Percentiles rank a stretch among this genome's conserved stretches.
These are phyloP conservation scores for Alnus glutinosa DNA, from an alignment of 306 rosid genomes.

Conservation along the genomic window DNA sequence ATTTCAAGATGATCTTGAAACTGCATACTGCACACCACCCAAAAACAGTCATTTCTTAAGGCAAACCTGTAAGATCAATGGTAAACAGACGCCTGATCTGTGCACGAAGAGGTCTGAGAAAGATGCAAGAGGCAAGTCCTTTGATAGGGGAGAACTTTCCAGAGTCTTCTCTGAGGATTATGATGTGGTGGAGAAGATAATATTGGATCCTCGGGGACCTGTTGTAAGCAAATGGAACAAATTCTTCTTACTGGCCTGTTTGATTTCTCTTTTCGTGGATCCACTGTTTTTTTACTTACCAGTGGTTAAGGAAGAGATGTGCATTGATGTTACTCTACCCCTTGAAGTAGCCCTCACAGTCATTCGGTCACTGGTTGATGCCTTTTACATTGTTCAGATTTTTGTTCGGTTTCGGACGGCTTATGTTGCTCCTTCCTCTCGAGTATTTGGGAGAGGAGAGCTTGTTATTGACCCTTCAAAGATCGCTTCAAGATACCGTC, in stretches of 20 bases:
- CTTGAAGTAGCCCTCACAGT: constrained; percentile 51
- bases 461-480: constrained; percentile 52
- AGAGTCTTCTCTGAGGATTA: constrained; percentile 69
- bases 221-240: constrained; percentile 50
- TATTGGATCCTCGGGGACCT: constrained; percentile 59
- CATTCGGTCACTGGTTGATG: constrained; percentile 50
- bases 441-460: constrained; percentile 70
- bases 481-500: constrained; percentile 55
- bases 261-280: constrained; percentile 59
- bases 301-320: constrained; percentile 41
- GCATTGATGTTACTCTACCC: constrained; percentile 38
- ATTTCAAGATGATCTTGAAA: constrained; percentile 45
- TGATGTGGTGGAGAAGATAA: constrained; percentile 41
- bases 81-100: constrained; percentile 4
- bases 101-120: constrained; percentile 1
- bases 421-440: constrained; percentile 61
- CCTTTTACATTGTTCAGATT: constrained; percentile 55
- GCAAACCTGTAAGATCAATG: constrained; percentile 16
- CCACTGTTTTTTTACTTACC: constrained; percentile 63
- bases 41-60: constrained; percentile 22
- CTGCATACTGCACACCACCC: constrained; percentile 26
- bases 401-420: constrained; percentile 56
- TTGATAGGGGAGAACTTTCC: constrained; percentile 40
- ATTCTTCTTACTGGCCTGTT: constrained; percentile 53
- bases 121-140: constrained; percentile 22